These are phyloP conservation scores for Phylloporus scabripes DNA, from an alignment of 768 basidiomycete genomes.

Conservation along the genomic window DNA sequence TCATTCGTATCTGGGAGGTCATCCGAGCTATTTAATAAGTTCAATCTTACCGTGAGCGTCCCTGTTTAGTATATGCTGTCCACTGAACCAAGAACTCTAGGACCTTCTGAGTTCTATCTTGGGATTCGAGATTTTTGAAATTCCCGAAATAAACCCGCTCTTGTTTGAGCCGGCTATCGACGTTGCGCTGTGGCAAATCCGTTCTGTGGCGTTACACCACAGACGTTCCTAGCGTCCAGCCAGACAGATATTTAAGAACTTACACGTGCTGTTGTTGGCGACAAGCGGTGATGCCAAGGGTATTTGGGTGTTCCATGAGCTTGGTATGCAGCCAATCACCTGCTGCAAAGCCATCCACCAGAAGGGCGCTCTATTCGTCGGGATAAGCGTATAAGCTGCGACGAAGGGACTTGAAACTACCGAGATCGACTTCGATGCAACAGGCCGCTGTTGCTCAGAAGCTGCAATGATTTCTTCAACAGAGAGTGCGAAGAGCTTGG, in stretches of 20 bases:
- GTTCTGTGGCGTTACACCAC: conserved; percentile 32
- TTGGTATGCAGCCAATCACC: neutral
- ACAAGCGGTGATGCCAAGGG: neutral
- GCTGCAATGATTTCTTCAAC: conserved; percentile 31
- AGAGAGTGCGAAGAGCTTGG: conserved; percentile 39
- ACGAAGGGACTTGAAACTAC: conserved; percentile 20
- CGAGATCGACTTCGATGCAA: conserved; percentile 8
- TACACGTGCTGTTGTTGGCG: neutral
- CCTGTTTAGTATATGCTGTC: neutral
- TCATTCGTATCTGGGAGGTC: conserved; percentile 38
- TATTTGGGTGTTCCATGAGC: neutral
- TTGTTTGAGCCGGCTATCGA: conserved; percentile 26
- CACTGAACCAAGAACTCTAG: conserved; percentile 4
- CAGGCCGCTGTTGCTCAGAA: conserved; percentile 25
- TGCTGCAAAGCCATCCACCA: conserved; percentile 49
- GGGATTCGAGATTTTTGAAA: conserved; percentile 10
- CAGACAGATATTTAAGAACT: conserved; percentile 25
- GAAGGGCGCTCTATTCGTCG: conserved; percentile 31
- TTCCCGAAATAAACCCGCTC: conserved; percentile 17
- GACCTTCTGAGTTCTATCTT: conserved; percentile 5
- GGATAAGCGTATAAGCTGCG: neutral
- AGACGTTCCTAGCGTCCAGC: conserved; percentile 30
- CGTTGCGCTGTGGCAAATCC: conserved; percentile 33
- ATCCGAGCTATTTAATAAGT: conserved; percentile 30
- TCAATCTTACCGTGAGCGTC: conserved; percentile 25